Conservation (phyloP, 129 eudicot species). For the Smallanthus sonchifolius region DNA sequence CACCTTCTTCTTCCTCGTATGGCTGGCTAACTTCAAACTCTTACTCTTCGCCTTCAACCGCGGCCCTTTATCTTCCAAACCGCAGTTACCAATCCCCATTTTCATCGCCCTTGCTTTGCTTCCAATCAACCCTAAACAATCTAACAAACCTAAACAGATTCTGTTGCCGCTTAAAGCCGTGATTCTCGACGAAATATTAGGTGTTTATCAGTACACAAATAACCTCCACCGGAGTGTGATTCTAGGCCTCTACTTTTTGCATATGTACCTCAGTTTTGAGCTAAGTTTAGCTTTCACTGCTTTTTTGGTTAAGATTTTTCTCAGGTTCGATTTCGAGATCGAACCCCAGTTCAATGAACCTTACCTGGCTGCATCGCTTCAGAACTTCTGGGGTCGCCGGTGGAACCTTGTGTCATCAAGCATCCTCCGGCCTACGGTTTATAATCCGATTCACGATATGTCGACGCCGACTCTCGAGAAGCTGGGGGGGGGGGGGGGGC, state of each 20-base stretch:
- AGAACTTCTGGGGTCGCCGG: conserved; percentile 78
- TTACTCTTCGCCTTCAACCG: conserved; percentile 43
- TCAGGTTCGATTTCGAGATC: conserved; percentile 35
- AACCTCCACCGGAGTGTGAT: conserved; percentile 28
- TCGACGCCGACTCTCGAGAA: conserved; percentile 16
- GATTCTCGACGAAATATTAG: conserved; percentile 20
- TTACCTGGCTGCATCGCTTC: conserved; percentile 53
- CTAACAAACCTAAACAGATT: not conserved
- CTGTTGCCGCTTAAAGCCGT: conserved; percentile 16
- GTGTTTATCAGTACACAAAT: conserved; percentile 26
- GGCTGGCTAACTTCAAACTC: conserved; percentile 54
- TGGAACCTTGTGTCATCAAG: conserved; percentile 62
- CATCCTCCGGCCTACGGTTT: conserved; percentile 47
- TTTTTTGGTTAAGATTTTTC: conserved; percentile 23
- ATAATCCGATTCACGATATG: conserved; percentile 26
- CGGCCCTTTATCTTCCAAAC: conserved; percentile 31
- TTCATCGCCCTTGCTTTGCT: conserved; percentile 46
- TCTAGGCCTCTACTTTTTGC: conserved; percentile 28
- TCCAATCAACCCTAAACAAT: not conserved
- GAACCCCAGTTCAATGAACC: conserved; percentile 70
- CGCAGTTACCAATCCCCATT: conserved; percentile 15
- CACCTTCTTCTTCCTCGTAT: conserved; percentile 38
- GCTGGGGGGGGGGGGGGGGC: conserved; percentile 9
- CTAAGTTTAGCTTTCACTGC: conserved; percentile 39
- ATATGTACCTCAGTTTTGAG: conserved; percentile 45